phyloP scores from a whole-genome alignment of 2,329 filamentous ascomycete species.

The Sporothrix pseudoabietina region DNA sequence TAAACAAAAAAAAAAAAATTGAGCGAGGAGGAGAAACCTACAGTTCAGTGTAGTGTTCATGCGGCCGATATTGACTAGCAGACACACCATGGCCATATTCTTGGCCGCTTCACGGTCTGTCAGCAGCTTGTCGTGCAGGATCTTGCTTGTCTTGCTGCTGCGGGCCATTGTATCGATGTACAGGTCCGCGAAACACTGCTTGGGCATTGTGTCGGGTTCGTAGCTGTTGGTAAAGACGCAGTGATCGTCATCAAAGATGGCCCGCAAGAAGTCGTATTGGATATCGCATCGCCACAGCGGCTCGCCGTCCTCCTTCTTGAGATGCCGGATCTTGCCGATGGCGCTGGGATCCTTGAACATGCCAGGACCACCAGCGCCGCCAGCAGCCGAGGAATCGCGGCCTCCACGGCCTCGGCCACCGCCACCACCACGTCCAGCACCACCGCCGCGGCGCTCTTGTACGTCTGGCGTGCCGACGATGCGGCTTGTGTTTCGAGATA shows the following conservation, averaged over 20 bases:
- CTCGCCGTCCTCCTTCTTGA: constrained; percentile 88
- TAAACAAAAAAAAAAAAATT: constrained; percentile 34
- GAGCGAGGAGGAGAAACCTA: constrained; percentile 49
- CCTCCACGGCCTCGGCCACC: constrained; percentile 36
- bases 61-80: constrained; percentile 92
- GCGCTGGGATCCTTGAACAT: constrained; percentile 45
- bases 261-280: constrained; percentile 80
- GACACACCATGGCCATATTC: constrained; percentile 98
- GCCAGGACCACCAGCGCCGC: constrained; percentile 32
- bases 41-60: constrained; percentile 99
- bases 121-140: constrained; percentile 92
- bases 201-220: constrained; percentile 61
- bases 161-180: constrained; percentile 98
- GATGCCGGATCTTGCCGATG: constrained; percentile 73
- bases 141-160: constrained; percentile 99
- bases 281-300: constrained; percentile 86
- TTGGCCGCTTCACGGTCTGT: constrained; percentile 90
- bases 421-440: not conserved
- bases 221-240: constrained; percentile 90
- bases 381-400: constrained; percentile 42
- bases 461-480: constrained; percentile 48
- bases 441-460: not conserved
- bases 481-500: constrained; percentile 39
- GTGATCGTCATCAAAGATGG: constrained; percentile 74
- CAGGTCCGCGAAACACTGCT: constrained; percentile 86